Conservation (phyloP, 208 protist species). For the Strigomonas culicis region DNA sequence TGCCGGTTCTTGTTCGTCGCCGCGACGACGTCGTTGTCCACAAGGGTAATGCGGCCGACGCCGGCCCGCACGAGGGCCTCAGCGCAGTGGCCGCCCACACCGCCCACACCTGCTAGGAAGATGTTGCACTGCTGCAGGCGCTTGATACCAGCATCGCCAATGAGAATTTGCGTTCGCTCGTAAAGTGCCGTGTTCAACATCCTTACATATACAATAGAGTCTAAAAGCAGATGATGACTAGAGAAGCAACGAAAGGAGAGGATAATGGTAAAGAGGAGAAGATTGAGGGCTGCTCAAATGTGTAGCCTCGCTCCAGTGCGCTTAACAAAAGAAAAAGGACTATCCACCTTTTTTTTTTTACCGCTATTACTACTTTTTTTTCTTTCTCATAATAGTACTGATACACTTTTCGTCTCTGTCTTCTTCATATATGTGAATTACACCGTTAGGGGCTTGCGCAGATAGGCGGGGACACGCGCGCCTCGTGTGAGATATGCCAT, state of each 20-base stretch:
- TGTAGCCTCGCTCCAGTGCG: too few relatives aligned
- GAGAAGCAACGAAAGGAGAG: not conserved
- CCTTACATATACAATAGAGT: not conserved
- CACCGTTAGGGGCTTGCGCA: not conserved
- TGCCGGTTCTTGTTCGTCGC: conserved; percentile 91
- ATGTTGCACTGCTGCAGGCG: conserved; percentile 58
- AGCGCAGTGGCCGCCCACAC: conserved; percentile 87
- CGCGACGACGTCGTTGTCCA: conserved; percentile 87
- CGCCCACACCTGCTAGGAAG: conserved; percentile 81
- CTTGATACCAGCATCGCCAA: conserved; percentile 72
- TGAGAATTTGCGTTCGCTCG: conserved; percentile 78
- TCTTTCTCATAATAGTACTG: too few relatives aligned
- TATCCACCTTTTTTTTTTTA: not conserved
- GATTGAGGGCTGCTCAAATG: not conserved
- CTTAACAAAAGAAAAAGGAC: too few relatives aligned
- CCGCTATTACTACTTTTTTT: not conserved
- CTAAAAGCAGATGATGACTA: not conserved
- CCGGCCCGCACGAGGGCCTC: conserved; percentile 83
- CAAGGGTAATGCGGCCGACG: conserved; percentile 83
- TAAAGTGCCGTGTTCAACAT: conserved; percentile 82
- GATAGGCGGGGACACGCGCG: not conserved
- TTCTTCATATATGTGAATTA: not conserved
- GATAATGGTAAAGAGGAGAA: not conserved
- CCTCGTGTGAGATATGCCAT: not conserved
- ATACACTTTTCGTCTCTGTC: too few relatives aligned